Percentiles rank a stretch among this genome's conserved stretches.
Conservation (phyloP, 352 stramenopile species). For the Phytophthora agathidicida region DNA sequence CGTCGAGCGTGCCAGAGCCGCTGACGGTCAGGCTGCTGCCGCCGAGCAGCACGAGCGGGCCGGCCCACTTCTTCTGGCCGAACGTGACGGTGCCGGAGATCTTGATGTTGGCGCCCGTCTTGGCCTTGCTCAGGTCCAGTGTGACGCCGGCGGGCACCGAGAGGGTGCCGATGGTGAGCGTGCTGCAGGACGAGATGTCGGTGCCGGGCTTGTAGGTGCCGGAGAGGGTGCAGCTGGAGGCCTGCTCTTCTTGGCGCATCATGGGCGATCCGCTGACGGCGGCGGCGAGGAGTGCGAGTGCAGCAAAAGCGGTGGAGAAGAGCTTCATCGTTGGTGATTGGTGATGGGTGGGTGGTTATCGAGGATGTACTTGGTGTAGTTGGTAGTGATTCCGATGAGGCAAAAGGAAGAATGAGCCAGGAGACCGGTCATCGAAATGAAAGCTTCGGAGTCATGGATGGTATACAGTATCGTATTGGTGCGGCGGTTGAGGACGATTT, state of each 20-base stretch:
- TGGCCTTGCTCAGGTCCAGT: slow-evolving; percentile 31
- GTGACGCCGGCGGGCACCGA: slow-evolving; percentile 20
- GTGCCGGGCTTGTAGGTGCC: slow-evolving; percentile 30
- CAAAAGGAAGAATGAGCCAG: too few species aligned
- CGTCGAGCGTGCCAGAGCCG: slow-evolving; percentile 38
- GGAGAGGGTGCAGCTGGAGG: slow-evolving; percentile 28
- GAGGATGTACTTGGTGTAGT: too few species aligned
- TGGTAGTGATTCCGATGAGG: neutral
- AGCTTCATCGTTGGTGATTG: slow-evolving; percentile 19
- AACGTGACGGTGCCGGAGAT: slow-evolving; percentile 45
- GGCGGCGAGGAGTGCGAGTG: neutral
- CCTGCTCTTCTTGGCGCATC: slow-evolving; percentile 18
- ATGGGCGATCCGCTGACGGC: slow-evolving; percentile 4
- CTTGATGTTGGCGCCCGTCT: slow-evolving; percentile 24
- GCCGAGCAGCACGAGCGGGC: slow-evolving; percentile 38
- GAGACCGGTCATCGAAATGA: too few species aligned
- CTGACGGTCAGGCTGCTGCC: slow-evolving; percentile 33
- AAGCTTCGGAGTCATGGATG: too few species aligned
- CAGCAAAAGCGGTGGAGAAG: slow-evolving; percentile 4
- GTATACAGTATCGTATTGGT: too few species aligned
- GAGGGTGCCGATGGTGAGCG: slow-evolving; percentile 19
- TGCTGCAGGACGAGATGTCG: slow-evolving; percentile 25
- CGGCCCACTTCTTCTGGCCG: slow-evolving; percentile 36
- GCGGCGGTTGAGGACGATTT: too few species aligned
- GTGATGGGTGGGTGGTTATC: neutral